Percentiles rank a stretch among this genome's conserved stretches.
Evolutionary conservation across 164 flowering plant genomes (phyloP).

Genomic region (Protea cynaroides): DNA sequence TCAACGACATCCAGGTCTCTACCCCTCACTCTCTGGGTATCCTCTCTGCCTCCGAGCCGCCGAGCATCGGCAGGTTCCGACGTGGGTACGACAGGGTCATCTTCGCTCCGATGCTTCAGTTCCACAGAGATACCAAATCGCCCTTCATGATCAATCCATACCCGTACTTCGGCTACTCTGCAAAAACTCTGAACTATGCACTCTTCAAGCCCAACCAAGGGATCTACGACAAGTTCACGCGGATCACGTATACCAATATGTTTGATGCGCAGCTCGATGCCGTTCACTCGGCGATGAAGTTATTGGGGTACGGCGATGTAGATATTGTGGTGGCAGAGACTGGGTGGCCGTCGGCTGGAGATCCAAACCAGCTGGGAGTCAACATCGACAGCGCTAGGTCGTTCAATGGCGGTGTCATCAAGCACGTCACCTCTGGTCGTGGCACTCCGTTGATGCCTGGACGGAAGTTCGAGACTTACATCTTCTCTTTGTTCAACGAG

Average conservation of each 20-base stretch:
- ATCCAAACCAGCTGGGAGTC: slow-evolving; percentile 39
- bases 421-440: slow-evolving; percentile 48
- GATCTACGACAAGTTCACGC: slow-evolving; percentile 34
- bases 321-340: slow-evolving; percentile 83
- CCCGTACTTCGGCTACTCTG: slow-evolving; percentile 62
- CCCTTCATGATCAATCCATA: slow-evolving; percentile 87
- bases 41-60: slow-evolving; percentile 42
- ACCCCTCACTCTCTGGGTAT: slow-evolving; percentile 78
- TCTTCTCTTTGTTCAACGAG: slow-evolving; percentile 81
- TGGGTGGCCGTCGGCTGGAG: slow-evolving; percentile 89
- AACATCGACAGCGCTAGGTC: slow-evolving; percentile 40
- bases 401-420: slow-evolving; percentile 43
- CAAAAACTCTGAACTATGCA: slow-evolving; percentile 37
- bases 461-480: slow-evolving; percentile 45
- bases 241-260: slow-evolving; percentile 58
- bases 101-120: slow-evolving; percentile 61
- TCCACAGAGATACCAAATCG: slow-evolving; percentile 48
- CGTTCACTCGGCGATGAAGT: slow-evolving; percentile 49
- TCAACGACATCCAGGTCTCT: slow-evolving; percentile 48
- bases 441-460: slow-evolving; percentile 66
- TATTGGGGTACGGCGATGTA: slow-evolving; percentile 66
- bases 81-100: slow-evolving; percentile 45
- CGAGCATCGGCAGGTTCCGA: slow-evolving; percentile 63
- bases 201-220: slow-evolving; percentile 60
- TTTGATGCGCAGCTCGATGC: slow-evolving; percentile 78